Base-by-base conservation (phyloP, 306 rosid genomes). In the Vigna angularis region DNA sequence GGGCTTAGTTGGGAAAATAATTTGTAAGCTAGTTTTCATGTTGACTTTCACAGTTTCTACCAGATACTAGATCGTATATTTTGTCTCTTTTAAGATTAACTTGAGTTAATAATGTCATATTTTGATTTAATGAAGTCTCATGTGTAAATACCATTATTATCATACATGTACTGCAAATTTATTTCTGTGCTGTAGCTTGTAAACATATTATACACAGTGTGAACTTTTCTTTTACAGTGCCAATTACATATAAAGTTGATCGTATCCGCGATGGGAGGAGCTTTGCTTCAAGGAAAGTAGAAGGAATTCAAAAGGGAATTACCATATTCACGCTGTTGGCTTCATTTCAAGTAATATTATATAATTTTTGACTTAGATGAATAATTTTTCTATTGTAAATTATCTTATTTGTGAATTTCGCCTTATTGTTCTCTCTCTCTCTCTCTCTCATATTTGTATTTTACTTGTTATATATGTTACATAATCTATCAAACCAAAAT, bases 241-340 rank as follows among this genome's bases (percentile, higher is more conserved):
- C 98, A 55, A 92, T 95, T 75, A 79, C 88, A 73, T 95, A 95
- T 87, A 86, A 82, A 86, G 98, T 89, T 83, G 71, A 87, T 36
- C 87, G 97, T 65, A 7, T 92, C 30, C 97, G 97, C 56, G 97
- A 95, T 64, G 98, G 98, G 47, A 92, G 81, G 80, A 95, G 88
- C 86, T 92, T 95, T 81, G 93, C 98, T 70, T 81, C 89, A 42
- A 86, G 98, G 76, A 87, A 72, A 86, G 98, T 95, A 61, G 95
- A 95, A 62, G 98, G 98, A 10, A 83, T 95, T 78, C 98, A 95
- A 78, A 92, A 83, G 69, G 98, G 98, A 80, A 87, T 81, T 9
- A 61, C 87, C 88, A 86, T 95, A 74, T 95, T 90, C 87, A 89
- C 97, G 63, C 65, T 95, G 83, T 51, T 88, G 56, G 91, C 97